A percentile compares a stretch with the other conserved stretches of the same genome.
These are phyloP conservation scores for Cercophora samala DNA, from an alignment of 495 filamentous ascomycete genomes.

Conservation along the genomic window DNA sequence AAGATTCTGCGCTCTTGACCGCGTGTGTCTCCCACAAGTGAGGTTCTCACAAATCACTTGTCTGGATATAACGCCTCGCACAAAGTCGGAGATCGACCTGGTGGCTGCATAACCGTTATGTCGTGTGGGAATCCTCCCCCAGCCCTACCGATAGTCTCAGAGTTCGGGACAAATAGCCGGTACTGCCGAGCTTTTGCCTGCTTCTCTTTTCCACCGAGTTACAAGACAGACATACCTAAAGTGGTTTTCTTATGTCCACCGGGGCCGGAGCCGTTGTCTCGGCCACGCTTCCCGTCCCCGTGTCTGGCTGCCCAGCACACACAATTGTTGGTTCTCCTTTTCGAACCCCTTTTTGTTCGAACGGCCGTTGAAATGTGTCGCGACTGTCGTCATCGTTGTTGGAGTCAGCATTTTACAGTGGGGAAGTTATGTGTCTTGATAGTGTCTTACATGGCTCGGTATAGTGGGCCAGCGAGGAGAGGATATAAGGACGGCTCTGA, in stretches of 20 bases:
- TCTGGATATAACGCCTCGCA: background rate
- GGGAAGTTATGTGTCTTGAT: background rate
- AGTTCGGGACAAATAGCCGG: background rate
- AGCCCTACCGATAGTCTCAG: background rate
- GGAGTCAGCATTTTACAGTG: background rate
- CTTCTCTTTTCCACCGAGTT: background rate
- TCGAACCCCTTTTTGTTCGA: background rate
- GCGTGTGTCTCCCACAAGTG: background rate
- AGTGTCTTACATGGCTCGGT: background rate
- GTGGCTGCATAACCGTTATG: background rate
- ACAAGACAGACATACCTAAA: background rate
- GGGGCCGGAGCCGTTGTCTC: background rate
- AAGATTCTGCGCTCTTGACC: background rate
- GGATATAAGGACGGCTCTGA: background rate
- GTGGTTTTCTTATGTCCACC: background rate
- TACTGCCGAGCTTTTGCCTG: background rate
- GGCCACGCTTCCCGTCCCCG: background rate
- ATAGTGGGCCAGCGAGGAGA: background rate
- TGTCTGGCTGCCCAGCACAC: background rate
- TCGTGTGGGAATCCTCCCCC: background rate
- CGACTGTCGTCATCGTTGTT: background rate
- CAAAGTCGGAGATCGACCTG: background rate
- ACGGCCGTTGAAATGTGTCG: background rate
- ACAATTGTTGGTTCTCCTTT: background rate
- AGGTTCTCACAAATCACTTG: background rate